Base-by-base conservation (phyloP, 192 early-diverging fungal genomes). In the Phycomyces nitens region DNA sequence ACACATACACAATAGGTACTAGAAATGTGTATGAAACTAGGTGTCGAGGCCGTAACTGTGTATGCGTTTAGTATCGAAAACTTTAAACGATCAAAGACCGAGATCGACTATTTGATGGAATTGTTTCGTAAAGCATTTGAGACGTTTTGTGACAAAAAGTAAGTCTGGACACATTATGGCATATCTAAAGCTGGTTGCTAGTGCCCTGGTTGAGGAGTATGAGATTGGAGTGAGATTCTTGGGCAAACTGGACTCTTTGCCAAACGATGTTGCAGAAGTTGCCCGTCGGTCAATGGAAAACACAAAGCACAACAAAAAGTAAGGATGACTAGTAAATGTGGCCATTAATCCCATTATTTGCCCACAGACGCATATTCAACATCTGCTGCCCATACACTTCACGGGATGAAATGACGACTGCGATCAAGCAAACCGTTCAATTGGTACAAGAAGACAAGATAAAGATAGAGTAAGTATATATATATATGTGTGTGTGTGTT, bases 31-130 rank as follows among this genome's bases (percentile, higher is more conserved):
- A 84, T 94, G 71, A 75, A 89, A 11, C 80, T 98, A 21, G 94
- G 94, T 7, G 75, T 99, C 20, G 76, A 85, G 56, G 82, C 84
- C 5, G 92, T 99, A 14, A 96, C 93, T 27, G 89, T 97, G 7
- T 99, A 92, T 74, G 97, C 97, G 22, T 98, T 99, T 80, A 95
- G 93, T 58, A 94, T 96, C 51, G 95, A 97, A 68, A 99, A 99
- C 79, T 99, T 98, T 72, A 93, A 92, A 68, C 82, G 97, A 6
- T 82, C 89, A 27, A 65, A 77, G 38, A 87, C 87, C 14, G 95
- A 99, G 74, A 94, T 99, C 3, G 76, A 89, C 3, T 79, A 81
- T 20, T 65, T 99, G 52, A 96, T 98, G 93, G 71, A 86, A 18
- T 62, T 98, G 14, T 88, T 90, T 34, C 77, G 80, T 49, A 76